Base-by-base conservation (phyloP, 2,329 filamentous ascomycete species). In the Nemania serpens region DNA sequence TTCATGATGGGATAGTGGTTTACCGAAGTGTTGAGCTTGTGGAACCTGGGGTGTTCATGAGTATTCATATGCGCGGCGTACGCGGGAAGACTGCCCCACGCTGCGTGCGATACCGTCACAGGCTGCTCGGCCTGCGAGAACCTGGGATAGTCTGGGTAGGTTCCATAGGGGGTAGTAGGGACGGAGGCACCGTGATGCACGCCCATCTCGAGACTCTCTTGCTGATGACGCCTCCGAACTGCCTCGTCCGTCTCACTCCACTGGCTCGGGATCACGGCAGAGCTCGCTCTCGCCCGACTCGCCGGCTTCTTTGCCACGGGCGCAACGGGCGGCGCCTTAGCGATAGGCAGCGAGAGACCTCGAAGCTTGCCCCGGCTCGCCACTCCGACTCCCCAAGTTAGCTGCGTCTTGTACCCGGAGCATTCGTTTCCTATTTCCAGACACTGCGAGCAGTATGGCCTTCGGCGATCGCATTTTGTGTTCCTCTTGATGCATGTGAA, bases 361-460 rank as follows among this genome's bases (percentile, higher is more conserved):
- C 94, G 87, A 65, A 98, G 87, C 81, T 98, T 98, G 73, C 94
- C 94, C 71, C 94, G 88, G 77, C 93, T 97, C 58, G 94, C 94
- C 61, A 98, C 94, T 53, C 94, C 94, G 49, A 97, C 91, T 43
- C 93, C 93, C 94, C 94, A 98, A 48, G 94, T 98, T 77, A 98
- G 83, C 69, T 94, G 93, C 15, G 94, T 98, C 79, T 96, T 96
- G 82, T 98, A 98, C 61, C 94, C 94, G 29, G 91, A 93, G 79
- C 94, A 98, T 73, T 96, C 93, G 75, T 92, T 93, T 66, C 93
- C 93, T 66, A 92, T 84, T 69, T 97, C 91, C 65, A 98, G 85
- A 76, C 94, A 99, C 77, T 93, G 93, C 46, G 93, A 93, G 79
- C 95, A 98, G 78, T 97, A 98, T 9, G 94, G 94, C 70, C 94